These are phyloP conservation scores for Thuja plicata DNA, from an alignment of 83 land plant genomes.

Conservation along the genomic window DNA sequence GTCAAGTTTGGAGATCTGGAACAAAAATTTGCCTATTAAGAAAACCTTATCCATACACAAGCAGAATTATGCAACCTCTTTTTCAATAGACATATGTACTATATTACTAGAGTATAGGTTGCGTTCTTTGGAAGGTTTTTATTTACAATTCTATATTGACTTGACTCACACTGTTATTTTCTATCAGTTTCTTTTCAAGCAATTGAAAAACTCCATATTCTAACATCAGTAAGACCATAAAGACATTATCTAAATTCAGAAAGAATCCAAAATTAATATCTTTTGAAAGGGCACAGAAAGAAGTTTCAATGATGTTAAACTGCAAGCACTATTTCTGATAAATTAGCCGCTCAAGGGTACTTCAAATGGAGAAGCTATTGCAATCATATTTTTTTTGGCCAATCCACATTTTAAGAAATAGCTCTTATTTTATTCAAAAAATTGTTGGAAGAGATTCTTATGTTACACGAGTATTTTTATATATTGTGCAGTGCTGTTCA, in stretches of 20 bases:
- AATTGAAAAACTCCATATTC: background rate
- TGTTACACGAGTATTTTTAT: background rate
- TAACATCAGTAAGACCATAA: no score
- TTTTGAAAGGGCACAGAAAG: background rate
- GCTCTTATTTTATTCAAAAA: background rate
- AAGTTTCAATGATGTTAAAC: background rate
- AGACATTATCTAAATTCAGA: background rate
- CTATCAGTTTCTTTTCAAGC: background rate
- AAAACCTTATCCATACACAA: background rate
- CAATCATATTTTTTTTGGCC: background rate
- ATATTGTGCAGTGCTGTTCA: conserved; percentile 9
- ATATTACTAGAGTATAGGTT: background rate
- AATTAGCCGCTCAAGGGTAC: background rate
- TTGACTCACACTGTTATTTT: background rate
- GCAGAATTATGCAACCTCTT: background rate
- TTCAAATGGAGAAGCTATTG: background rate
- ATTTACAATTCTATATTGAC: background rate
- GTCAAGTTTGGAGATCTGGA: background rate
- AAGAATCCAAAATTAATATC: background rate
- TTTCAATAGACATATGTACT: background rate
- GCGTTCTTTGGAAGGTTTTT: background rate
- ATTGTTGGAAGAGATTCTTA: background rate
- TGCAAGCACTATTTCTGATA: background rate
- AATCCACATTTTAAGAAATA: background rate
- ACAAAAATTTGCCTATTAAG: background rate